These are phyloP conservation scores for Theobroma cacao DNA, from an alignment of 345 rosid genomes.

Conservation along the genomic window DNA sequence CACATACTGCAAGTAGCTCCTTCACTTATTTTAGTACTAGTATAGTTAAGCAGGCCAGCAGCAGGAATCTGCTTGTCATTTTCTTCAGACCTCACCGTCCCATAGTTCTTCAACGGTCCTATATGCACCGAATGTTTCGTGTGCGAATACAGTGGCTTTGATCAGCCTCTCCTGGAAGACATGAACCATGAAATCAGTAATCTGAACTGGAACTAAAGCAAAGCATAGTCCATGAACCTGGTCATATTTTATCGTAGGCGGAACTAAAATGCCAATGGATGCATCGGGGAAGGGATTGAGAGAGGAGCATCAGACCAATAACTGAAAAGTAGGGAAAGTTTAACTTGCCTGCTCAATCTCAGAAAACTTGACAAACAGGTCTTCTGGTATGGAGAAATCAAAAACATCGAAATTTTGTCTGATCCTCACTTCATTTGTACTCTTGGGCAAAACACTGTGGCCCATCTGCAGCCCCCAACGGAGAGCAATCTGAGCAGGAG, in stretches of 20 bases:
- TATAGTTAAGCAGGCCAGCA: background rate
- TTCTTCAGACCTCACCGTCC: constrained; percentile 34
- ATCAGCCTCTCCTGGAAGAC: constrained; percentile 28
- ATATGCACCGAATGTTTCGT: constrained; percentile 37
- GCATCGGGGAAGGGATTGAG: too few relatives aligned
- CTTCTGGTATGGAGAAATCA: constrained; percentile 48
- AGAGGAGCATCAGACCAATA: background rate
- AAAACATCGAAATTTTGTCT: constrained; percentile 39
- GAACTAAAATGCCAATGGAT: too few relatives aligned
- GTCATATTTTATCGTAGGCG: too few relatives aligned
- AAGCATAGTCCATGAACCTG: too few relatives aligned
- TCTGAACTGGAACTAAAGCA: background rate
- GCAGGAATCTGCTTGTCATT: background rate
- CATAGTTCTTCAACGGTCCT: constrained; percentile 37
- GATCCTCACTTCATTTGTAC: constrained; percentile 47
- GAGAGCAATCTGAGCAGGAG: constrained; percentile 57
- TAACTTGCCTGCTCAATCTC: constrained; percentile 61
- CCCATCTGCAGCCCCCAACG: constrained; percentile 70
- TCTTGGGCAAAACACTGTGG: constrained; percentile 62
- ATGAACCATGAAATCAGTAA: background rate
- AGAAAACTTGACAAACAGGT: constrained; percentile 38
- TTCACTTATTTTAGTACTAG: too few relatives aligned
- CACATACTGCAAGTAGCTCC: too few relatives aligned
- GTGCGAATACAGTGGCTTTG: constrained; percentile 27
- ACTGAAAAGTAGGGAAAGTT: background rate